Evolutionary conservation across 2,329 filamentous ascomycete species (phyloP).

Genomic region (Hymenoscyphus fraxineus): DNA sequence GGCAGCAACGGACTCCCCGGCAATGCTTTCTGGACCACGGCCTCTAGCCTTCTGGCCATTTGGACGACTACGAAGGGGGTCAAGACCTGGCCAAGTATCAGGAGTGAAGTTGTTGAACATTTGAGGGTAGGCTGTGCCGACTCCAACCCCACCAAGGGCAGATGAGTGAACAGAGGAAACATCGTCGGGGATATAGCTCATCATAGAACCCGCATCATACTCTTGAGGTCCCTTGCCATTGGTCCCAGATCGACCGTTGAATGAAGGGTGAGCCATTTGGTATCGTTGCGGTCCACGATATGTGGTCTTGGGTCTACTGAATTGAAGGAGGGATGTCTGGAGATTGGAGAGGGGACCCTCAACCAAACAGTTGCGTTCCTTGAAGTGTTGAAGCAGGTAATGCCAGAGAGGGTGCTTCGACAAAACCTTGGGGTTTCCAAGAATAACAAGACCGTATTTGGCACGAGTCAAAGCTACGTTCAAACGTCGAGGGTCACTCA

Average conservation of each 20-base stretch:
- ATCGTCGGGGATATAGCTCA: constrained; percentile 95
- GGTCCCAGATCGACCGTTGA: constrained; percentile 33
- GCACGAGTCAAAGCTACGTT: constrained; percentile 96
- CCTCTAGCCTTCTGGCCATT: constrained; percentile 64
- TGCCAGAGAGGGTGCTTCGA: constrained; percentile 99
- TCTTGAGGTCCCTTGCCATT: constrained; percentile 35
- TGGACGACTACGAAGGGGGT: constrained; percentile 54
- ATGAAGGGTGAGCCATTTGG: constrained; percentile 66
- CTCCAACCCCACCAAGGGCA: constrained; percentile 78
- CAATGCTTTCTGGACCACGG: constrained; percentile 70
- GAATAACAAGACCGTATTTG: constrained; percentile 92
- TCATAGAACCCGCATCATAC: constrained; percentile 75
- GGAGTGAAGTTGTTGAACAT: constrained; percentile 92
- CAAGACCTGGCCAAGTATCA: constrained; percentile 82
- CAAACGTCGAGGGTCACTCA: constrained; percentile 94
- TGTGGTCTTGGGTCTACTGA: constrained; percentile 86
- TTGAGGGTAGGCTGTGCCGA: constrained; percentile 77
- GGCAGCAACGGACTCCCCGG: constrained; percentile 87
- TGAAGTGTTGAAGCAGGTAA: constrained; percentile 90
- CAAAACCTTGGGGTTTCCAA: constrained; percentile 95
- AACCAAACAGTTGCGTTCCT: constrained; percentile 91
- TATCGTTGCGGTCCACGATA: constrained; percentile 87
- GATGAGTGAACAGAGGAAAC: constrained; percentile 95
- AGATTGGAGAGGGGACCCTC: constrained; percentile 93
- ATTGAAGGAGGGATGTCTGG: constrained; percentile 92